Percentiles rank a stretch among this genome's conserved stretches.
Conservation (phyloP, 169 alveolate species). For the Plasmodium yoelii region DNA sequence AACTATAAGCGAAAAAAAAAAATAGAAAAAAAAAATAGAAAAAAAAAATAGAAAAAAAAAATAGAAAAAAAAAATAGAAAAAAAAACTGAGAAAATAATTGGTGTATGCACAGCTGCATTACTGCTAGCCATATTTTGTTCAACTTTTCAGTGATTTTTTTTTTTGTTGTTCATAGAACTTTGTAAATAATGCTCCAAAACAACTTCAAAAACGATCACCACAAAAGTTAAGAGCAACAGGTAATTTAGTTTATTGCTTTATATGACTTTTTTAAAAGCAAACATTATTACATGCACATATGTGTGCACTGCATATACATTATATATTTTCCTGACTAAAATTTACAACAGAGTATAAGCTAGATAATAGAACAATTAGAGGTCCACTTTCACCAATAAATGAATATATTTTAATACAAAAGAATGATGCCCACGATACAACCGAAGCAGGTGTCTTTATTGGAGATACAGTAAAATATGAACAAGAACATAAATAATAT, state of each 20-base stretch:
- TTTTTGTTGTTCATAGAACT: slow-evolving; percentile 26
- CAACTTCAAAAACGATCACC: slow-evolving; percentile 40
- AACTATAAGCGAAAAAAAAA: neutral
- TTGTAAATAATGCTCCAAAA: slow-evolving; percentile 38
- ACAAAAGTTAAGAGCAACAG: slow-evolving; percentile 55
- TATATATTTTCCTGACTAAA: neutral
- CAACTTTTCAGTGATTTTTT: neutral
- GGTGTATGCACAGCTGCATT: neutral
- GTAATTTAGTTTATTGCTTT: neutral
- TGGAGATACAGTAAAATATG: slow-evolving; percentile 50
- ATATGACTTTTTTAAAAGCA: neutral
- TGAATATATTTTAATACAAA: slow-evolving; percentile 53
- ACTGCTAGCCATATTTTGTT: too few species aligned
- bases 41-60: neutral
- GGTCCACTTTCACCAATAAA: slow-evolving; percentile 69
- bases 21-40: neutral
- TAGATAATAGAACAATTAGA: slow-evolving; percentile 61
- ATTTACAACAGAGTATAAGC: slow-evolving; percentile 17
- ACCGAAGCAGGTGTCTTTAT: slow-evolving; percentile 74
- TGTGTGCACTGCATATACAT: neutral
- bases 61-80: neutral
- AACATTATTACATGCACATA: neutral
- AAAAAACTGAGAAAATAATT: too few species aligned
- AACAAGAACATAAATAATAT: neutral
- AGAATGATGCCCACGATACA: slow-evolving; percentile 67